phyloP scores from a whole-genome alignment of 805 yeast species.

The Starmerella sp. region DNA sequence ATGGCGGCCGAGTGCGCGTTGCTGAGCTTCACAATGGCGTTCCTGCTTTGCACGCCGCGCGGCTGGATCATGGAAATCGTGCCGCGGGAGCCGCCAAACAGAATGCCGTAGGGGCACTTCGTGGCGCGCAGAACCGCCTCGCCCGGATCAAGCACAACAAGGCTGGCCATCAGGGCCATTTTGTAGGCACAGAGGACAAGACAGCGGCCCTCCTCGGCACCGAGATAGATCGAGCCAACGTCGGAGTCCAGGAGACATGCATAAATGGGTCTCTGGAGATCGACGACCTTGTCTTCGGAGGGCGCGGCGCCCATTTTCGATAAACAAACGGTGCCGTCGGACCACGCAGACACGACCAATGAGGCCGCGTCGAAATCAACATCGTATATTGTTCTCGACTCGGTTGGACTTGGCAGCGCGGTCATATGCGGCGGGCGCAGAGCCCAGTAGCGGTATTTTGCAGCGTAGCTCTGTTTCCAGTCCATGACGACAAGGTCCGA shows the following conservation, averaged over 20 bases:
- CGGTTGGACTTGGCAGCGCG: neutral
- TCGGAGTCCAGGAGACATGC: neutral
- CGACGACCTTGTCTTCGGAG: neutral
- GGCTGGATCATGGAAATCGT: neutral
- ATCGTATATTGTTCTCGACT: neutral
- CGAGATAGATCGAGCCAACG: neutral
- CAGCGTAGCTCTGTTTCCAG: neutral
- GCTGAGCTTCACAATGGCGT: neutral
- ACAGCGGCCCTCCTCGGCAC: neutral
- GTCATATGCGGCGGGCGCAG: neutral
- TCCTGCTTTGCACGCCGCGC: too few species aligned
- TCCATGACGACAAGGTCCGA: neutral
- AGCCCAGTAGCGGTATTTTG: neutral
- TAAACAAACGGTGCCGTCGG: neutral
- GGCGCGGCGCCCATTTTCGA: neutral
- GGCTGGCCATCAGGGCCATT: neutral
- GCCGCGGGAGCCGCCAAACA: constrained; percentile 4
- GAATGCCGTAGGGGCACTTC: neutral
- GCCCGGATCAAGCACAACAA: neutral
- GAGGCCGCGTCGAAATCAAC: neutral
- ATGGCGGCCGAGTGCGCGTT: constrained; percentile 1
- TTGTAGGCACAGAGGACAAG: neutral
- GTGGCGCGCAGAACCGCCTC: neutral
- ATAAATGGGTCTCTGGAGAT: neutral
- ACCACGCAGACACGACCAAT: neutral